phyloP scores from a whole-genome alignment of 225 moss, liverwort and hornwort species.

The Lunularia cruciata region DNA sequence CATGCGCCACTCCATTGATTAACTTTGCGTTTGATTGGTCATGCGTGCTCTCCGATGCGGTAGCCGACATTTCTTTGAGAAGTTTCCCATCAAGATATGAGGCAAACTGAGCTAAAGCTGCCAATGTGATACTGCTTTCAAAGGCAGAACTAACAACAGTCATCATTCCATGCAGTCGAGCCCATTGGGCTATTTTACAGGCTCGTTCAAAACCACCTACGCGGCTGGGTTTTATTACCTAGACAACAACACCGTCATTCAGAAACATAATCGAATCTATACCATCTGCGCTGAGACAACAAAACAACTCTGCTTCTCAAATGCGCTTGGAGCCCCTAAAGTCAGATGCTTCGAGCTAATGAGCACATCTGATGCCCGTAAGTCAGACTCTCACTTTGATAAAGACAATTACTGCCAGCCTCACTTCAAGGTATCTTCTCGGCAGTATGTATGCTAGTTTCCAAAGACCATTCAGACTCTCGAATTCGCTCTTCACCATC shows the following conservation, averaged over 20 bases:
- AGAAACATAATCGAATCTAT: neutral
- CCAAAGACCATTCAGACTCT: too few relatives aligned
- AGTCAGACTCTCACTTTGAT: too few relatives aligned
- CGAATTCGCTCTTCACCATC: too few relatives aligned
- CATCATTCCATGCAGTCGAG: conserved; percentile 59
- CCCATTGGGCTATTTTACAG: conserved; percentile 67
- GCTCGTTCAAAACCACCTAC: conserved; percentile 93
- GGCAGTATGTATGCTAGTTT: too few relatives aligned
- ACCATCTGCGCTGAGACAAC: too few relatives aligned
- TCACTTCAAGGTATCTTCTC: too few relatives aligned
- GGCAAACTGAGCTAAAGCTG: conserved; percentile 80
- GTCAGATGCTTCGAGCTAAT: too few relatives aligned
- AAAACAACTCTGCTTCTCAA: too few relatives aligned
- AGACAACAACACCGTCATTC: conserved; percentile 9
- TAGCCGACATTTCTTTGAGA: conserved; percentile 17
- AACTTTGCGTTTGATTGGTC: neutral
- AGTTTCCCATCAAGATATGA: conserved; percentile 51
- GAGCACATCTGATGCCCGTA: too few relatives aligned
- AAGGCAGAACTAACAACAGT: conserved; percentile 87
- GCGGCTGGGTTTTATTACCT: conserved; percentile 84
- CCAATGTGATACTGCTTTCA: conserved; percentile 69
- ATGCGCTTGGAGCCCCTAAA: too few relatives aligned
- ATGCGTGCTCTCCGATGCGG: conserved; percentile 11
- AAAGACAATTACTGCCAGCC: too few relatives aligned
- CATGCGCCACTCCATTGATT: conserved; percentile 52